These are phyloP conservation scores for Cryphonectria carpinicola DNA, from an alignment of 2,329 filamentous ascomycete genomes.

Conservation along the genomic window DNA sequence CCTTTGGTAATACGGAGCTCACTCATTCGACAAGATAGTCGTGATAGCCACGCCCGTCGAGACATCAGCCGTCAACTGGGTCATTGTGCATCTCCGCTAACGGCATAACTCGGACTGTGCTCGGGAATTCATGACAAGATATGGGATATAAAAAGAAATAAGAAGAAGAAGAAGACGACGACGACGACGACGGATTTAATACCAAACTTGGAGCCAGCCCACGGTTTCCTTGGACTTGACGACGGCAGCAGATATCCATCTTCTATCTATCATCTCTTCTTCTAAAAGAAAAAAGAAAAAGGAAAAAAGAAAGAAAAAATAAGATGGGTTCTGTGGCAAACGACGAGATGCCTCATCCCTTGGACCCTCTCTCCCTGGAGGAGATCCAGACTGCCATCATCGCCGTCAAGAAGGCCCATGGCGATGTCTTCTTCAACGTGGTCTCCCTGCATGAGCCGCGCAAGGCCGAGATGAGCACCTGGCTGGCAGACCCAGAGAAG, in stretches of 20 bases:
- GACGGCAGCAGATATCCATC: no score
- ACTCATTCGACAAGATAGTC: constrained; percentile 15
- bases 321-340: constrained; percentile 30
- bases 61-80: constrained; percentile 12
- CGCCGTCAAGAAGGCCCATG: constrained; percentile 70
- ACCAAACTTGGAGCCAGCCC: background rate
- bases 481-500: constrained; percentile 69
- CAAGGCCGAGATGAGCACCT: constrained; percentile 81
- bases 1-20: constrained; percentile 24
- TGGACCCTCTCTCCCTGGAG: constrained; percentile 73
- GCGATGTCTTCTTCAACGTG: constrained; percentile 81
- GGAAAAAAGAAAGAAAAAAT: background rate
- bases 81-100: constrained; percentile 13
- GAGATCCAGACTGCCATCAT: constrained; percentile 76
- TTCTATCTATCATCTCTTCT: no score
- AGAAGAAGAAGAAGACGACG: no score
- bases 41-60: constrained; percentile 4
- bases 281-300: background rate
- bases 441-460: constrained; percentile 83
- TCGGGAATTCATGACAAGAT: constrained; percentile 1
- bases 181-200: background rate
- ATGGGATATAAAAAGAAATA: background rate
- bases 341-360: constrained; percentile 58
- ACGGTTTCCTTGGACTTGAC: background rate
- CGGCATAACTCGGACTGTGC: constrained; percentile 20